Conservation (phyloP, 352 stramenopile species). For the Phytophthora aleatoria region DNA sequence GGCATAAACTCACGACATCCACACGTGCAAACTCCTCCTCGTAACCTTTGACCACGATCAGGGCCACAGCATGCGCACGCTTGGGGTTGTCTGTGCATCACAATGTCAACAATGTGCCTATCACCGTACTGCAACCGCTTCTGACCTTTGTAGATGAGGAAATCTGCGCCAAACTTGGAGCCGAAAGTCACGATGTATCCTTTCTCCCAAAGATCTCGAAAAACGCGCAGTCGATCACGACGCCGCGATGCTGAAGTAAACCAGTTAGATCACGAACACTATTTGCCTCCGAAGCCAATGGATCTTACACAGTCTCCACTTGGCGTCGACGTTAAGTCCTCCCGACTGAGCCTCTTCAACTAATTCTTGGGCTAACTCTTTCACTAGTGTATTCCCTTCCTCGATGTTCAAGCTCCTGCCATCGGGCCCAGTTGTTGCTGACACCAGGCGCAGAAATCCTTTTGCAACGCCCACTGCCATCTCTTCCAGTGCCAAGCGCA, state of each 20-base stretch:
- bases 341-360: neutral
- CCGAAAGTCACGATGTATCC: conserved; percentile 72
- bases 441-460: conserved; percentile 44
- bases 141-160: conserved; percentile 77
- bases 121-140: neutral
- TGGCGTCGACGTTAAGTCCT: neutral
- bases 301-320: conserved; percentile 36
- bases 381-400: conserved; percentile 1
- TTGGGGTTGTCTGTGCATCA: conserved; percentile 39
- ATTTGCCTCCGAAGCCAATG: neutral
- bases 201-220: conserved; percentile 65
- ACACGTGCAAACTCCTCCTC: conserved; percentile 48
- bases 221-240: conserved; percentile 51
- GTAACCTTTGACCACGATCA: conserved; percentile 61
- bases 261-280: conserved; percentile 9
- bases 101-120: neutral
- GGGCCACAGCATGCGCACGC: conserved; percentile 47
- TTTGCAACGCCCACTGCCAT: conserved; percentile 42
- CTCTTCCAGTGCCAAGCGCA: conserved; percentile 59
- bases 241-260: conserved; percentile 28
- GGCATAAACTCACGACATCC: conserved; percentile 66
- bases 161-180: conserved; percentile 86
- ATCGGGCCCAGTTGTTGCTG: neutral
- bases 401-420: neutral
- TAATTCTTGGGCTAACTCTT: conserved; percentile 21